Percentiles rank a stretch among this genome's conserved stretches.
Evolutionary conservation across 176 grass and related monocot species (phyloP).

Genomic region (Alloteropsis semialata): DNA sequence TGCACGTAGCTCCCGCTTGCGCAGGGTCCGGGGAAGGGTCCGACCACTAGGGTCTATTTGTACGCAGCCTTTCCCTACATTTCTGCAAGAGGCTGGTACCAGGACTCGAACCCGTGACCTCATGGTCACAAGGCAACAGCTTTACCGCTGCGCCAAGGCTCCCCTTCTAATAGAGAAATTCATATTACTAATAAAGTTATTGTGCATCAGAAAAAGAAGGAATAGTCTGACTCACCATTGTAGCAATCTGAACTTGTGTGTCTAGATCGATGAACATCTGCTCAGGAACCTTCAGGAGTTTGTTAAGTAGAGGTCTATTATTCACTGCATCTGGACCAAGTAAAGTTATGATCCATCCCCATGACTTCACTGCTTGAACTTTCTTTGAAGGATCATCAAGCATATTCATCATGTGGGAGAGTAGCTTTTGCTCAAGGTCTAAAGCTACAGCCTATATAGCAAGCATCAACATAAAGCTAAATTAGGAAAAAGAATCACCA

Average conservation of each 20-base stretch:
- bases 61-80: no score
- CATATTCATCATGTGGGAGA: constrained; percentile 52
- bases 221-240: constrained; percentile 49
- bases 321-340: constrained; percentile 48
- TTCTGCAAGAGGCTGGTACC: no score
- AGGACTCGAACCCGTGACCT: no score
- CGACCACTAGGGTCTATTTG: no score
- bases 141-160: no score
- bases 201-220: not conserved
- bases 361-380: constrained; percentile 68
- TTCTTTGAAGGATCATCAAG: constrained; percentile 63
- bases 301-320: constrained; percentile 68
- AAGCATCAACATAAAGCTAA: constrained; percentile 13
- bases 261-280: constrained; percentile 60
- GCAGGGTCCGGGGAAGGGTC: no score
- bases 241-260: constrained; percentile 69
- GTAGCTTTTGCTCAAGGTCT: constrained; percentile 63
- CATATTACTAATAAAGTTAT: not conserved
- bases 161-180: constrained; percentile 7
- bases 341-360: constrained; percentile 84
- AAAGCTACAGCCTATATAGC: constrained; percentile 46
- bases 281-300: constrained; percentile 81
- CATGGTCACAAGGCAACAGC: no score
- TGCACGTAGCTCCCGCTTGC: no score
- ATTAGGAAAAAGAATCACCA: not conserved